Evolutionary conservation across 768 basidiomycete genomes (phyloP), one percentile per base, ranked within the genome.

Genomic region (Pulveroboletus frians): DNA sequence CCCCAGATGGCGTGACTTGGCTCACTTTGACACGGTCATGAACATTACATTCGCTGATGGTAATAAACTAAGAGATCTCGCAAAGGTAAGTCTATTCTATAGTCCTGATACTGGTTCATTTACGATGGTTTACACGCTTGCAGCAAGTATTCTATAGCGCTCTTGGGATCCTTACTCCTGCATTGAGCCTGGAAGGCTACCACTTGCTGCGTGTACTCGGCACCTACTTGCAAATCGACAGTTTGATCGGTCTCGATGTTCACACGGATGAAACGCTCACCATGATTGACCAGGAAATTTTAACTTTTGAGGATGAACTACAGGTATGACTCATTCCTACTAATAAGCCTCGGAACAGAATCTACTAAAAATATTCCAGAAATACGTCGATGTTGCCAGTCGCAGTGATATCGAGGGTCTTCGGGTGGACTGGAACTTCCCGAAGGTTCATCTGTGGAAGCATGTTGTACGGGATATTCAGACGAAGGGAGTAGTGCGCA

Each of bases 381-480:
- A 29, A 29, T 42, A 42, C 18, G 18, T 42, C 4, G 0, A 7
- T 42, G 11, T 13, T 1, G 17, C 13, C 17, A 18, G 18, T 4
- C 11, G 3, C 6, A 8, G 27, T 13, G 10, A 42, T 4, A 4
- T 42, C 11, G 9, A 2, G 4, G 11, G 10, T 2, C 36, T 37
- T 26, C 4, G 23, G 23, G 23, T 26, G 23, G 23, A 26, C 23
- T 26, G 23, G 23, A 4, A 26, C 23, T 26, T 4, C 23, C 23
- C 5, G 0, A 74, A 74, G 51, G 42, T 50, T 0, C 73, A 75
- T 30, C 51, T 57, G 2, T 67, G 69, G 37, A 45, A 53, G 3
- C 71, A 75, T 43, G 38, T 67, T 0, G 61, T 71, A 23, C 46
- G 47, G 3, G 63, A 73, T 34, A 72, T 75, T 10, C 17, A 39